Percentiles rank a stretch among this genome's conserved stretches.
These are phyloP conservation scores for Nepenthes gracilis DNA, from an alignment of 148 eudicot genomes.

Conservation along the genomic window DNA sequence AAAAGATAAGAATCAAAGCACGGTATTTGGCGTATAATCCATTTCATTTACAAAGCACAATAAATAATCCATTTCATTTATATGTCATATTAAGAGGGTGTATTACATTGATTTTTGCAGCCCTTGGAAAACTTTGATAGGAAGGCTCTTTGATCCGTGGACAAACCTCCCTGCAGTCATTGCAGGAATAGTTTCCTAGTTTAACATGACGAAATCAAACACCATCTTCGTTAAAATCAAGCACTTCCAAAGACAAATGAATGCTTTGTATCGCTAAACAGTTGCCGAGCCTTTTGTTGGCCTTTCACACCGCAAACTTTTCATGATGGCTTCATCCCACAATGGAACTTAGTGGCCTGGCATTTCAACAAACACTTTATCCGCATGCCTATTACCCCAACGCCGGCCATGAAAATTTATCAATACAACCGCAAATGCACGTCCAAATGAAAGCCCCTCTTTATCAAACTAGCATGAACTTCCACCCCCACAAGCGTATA, in stretches of 20 bases:
- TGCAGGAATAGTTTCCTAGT: not conserved
- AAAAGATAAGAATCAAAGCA: too few species aligned
- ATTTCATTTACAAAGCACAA: too few species aligned
- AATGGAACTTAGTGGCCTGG: not conserved
- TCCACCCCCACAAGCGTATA: slow-evolving; percentile 33
- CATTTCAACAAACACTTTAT: not conserved
- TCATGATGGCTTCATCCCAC: not conserved
- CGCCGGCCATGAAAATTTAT: slow-evolving; percentile 40
- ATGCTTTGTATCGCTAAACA: not conserved
- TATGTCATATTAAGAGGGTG: too few species aligned
- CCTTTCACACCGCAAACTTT: not conserved
- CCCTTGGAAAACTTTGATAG: too few species aligned
- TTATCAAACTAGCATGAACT: slow-evolving; percentile 44
- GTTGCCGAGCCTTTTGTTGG: not conserved
- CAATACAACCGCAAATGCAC: slow-evolving; percentile 35
- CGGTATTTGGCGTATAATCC: too few species aligned
- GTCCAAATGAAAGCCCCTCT: slow-evolving; percentile 46
- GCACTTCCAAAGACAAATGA: not conserved
- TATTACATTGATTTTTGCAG: too few species aligned
- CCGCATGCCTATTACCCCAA: not conserved
- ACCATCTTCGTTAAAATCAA: not conserved
- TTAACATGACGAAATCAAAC: not conserved
- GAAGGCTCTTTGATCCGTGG: too few species aligned
- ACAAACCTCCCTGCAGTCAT: not conserved
- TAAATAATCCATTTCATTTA: too few species aligned